Percentiles rank a stretch among this genome's conserved stretches.
Evolutionary conservation across 352 stramenopile genomes (phyloP).

Genomic region (Pythium phragmiticola): DNA sequence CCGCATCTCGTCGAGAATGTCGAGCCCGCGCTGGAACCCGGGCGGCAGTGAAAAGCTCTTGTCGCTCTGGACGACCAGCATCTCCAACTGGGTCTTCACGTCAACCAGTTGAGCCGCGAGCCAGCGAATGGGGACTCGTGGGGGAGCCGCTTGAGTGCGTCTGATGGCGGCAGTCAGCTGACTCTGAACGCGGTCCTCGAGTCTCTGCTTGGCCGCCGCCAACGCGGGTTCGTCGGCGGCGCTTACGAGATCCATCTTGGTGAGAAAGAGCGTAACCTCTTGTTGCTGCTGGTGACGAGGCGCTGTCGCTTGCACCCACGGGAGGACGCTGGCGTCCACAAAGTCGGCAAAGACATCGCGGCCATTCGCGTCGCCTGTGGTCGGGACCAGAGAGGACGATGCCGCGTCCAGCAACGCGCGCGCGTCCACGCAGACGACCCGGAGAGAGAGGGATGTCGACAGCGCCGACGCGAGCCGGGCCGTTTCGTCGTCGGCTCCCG

Average conservation of each 20-base stretch:
- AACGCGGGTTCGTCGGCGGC: not conserved
- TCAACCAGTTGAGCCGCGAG: not conserved
- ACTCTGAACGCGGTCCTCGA: not conserved
- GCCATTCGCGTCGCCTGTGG: not conserved
- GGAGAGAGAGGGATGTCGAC: not conserved
- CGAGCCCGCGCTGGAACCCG: not conserved
- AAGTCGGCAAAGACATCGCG: not conserved
- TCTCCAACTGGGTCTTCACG: not conserved
- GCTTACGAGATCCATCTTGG: slow-evolving; percentile 6
- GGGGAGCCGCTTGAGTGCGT: no score
- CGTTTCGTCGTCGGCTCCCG: not conserved
- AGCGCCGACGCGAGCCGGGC: not conserved
- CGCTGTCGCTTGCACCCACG: not conserved
- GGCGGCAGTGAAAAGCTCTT: not conserved
- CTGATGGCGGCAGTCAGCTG: no score
- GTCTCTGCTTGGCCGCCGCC: not conserved
- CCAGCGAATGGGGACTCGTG: not conserved
- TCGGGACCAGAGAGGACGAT: not conserved
- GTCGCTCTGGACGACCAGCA: not conserved
- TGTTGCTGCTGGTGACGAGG: no score
- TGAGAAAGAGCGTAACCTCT: slow-evolving; percentile 1
- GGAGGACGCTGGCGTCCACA: not conserved
- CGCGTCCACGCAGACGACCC: slow-evolving; percentile 3
- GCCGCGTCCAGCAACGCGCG: not conserved
- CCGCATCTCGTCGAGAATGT: not conserved